These are phyloP conservation scores for Sugiyamaella novakii DNA, from an alignment of 1,139 yeast species.

Conservation along the genomic window DNA sequence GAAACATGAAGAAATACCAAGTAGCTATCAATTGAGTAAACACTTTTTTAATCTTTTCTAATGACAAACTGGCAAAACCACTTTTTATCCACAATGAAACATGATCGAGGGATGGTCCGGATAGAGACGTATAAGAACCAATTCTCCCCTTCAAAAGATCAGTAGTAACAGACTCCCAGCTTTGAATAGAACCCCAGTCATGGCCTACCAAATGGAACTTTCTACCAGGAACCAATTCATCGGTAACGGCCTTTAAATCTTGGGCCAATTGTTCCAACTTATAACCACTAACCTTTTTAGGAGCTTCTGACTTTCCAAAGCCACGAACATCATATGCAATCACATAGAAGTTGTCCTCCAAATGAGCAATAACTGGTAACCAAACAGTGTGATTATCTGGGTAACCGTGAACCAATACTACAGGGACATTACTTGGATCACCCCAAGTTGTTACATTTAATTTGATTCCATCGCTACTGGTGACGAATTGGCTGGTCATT, in stretches of 20 bases:
- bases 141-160: constrained; percentile 10
- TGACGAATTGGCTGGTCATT: constrained; percentile 14
- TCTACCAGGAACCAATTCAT: constrained; percentile 8
- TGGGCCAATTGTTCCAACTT: constrained; percentile 9
- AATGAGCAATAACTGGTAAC: constrained; percentile 9
- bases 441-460: constrained; percentile 16
- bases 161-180: constrained; percentile 15
- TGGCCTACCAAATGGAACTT: constrained; percentile 16
- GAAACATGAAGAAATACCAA: constrained; percentile 14
- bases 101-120: constrained; percentile 14
- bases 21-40: neutral
- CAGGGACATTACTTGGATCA: constrained; percentile 1
- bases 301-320: constrained; percentile 14
- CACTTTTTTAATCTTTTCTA: neutral
- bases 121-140: constrained; percentile 9
- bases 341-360: constrained; percentile 14
- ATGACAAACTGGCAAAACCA: constrained; percentile 5
- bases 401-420: constrained; percentile 15
- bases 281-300: constrained; percentile 8
- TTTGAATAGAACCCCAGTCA: constrained; percentile 16
- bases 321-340: constrained; percentile 18
- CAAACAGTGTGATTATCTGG: constrained; percentile 17
- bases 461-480: constrained; percentile 7
- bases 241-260: constrained; percentile 10
- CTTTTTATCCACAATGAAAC: constrained; percentile 5